Base-by-base conservation (phyloP, 2,329 filamentous ascomycete species). In the Colletotrichum liriopes region DNA sequence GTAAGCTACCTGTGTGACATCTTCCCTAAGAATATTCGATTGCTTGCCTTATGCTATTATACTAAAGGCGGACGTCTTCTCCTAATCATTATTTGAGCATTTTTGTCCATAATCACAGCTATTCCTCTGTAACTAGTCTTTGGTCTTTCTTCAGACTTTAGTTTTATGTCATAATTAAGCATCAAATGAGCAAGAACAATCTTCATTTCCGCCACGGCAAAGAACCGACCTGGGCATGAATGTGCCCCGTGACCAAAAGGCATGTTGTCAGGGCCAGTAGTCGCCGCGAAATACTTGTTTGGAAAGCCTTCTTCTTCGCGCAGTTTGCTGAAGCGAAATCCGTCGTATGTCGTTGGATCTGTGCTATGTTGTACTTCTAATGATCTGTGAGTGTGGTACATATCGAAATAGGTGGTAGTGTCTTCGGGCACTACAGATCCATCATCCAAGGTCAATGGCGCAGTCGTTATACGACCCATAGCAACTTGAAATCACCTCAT, bases 181-280 rank as follows among this genome's bases (percentile, higher is more conserved):
- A 82, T 32, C 0, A 82, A 41, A 29, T 78, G 73, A 8, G 73
- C 68, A 35, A 82, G 52, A 3, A 75, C 65, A 26, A 82, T 72
- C 77, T 85, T 85, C 52, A 84, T 78, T 75, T 84, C 80, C 56
- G 82, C 81, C 2, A 77, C 78, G 0, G 83, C 84, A 73, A 85
- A 84, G 75, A 84, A 85, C 0, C 83, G 74, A 0, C 84, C 84
- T 0, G 84, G 84, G 55, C 84, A 86, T 0, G 83, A 80, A 59
- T 84, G 81, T 11, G 73, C 74, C 0, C 84, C 84, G 60, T 85
- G 79, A 0, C 84, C 84, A 65, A 85, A 86, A 0, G 71, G 76
- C 14, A 83, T 60, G 43, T 78, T 77, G 7, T 81, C 77, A 1
- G 76, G 65, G 1, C 76, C 76, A 0, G 81, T 82, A 5, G 77